Conservation (phyloP, 1,284 basidiomycete genomes). For the Acaromyces ingoldii region DNA sequence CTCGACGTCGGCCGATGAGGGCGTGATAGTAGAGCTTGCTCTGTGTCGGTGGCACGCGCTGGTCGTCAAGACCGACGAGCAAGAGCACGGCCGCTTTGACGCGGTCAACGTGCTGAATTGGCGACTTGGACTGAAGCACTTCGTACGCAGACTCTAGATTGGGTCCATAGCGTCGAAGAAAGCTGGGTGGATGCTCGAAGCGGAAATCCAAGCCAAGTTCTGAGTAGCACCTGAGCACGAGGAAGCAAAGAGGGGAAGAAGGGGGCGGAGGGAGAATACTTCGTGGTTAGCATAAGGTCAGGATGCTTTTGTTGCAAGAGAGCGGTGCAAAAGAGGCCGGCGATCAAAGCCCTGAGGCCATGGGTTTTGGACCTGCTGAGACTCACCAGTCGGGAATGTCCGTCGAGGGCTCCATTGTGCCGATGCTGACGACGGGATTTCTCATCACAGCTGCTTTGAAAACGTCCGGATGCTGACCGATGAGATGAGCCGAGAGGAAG, state of each 20-base stretch:
- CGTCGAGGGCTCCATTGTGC: conserved; percentile 57
- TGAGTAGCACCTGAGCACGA: conserved; percentile 52
- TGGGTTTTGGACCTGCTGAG: too few relatives aligned
- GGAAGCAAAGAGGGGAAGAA: too few relatives aligned
- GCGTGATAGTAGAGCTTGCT: conserved; percentile 53
- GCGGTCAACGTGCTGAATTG: conserved; percentile 59
- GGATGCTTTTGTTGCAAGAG: neutral
- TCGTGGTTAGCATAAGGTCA: neutral
- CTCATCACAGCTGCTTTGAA: conserved; percentile 64
- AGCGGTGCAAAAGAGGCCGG: neutral
- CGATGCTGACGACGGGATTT: conserved; percentile 65
- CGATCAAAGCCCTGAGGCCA: too few relatives aligned
- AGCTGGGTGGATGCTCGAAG: conserved; percentile 37
- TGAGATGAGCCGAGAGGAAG: conserved; percentile 63
- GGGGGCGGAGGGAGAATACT: too few relatives aligned
- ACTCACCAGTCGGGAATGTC: conserved; percentile 69
- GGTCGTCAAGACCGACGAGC: conserved; percentile 62
- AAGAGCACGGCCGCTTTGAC: conserved; percentile 61
- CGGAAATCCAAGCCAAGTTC: conserved; percentile 60
- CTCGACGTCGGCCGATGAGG: neutral
- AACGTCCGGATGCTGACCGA: conserved; percentile 61
- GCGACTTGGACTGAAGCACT: conserved; percentile 58
- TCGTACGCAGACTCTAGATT: too few relatives aligned
- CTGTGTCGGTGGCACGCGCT: conserved; percentile 64
- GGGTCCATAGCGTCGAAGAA: conserved; percentile 57